A percentile compares a stretch with the other conserved stretches of the same genome.
phyloP scores from a whole-genome alignment of 768 basidiomycete genomes.

The Paxillus rubicundulus region DNA sequence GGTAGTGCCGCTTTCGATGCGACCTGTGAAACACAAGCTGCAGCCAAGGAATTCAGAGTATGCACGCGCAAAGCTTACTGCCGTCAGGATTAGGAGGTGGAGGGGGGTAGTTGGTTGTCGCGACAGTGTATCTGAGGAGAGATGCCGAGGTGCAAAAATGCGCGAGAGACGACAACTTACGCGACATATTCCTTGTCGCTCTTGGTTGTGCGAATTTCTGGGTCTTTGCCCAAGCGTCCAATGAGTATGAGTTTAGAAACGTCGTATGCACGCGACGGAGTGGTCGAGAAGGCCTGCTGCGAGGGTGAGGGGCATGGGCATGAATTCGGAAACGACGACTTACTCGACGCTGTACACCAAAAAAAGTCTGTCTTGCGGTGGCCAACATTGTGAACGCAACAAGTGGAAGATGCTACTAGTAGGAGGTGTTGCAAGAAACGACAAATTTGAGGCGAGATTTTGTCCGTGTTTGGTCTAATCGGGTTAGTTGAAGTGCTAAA shows the following conservation, averaged over 20 bases:
- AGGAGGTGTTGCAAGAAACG: background rate
- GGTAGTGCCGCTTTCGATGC: constrained; percentile 50
- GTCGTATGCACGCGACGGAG: constrained; percentile 52
- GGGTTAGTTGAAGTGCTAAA: constrained; percentile 12
- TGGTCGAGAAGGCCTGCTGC: constrained; percentile 63
- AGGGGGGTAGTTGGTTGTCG: constrained; percentile 61
- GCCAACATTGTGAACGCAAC: constrained; percentile 45
- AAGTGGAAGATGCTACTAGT: background rate
- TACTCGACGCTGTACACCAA: constrained; percentile 49
- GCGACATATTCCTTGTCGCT: constrained; percentile 75
- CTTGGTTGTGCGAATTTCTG: constrained; percentile 66
- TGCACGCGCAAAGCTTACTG: constrained; percentile 40
- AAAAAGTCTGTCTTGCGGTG: constrained; percentile 43
- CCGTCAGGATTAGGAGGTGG: constrained; percentile 60
- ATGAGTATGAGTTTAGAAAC: constrained; percentile 76
- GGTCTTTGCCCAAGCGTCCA: constrained; percentile 69
- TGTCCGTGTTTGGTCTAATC: constrained; percentile 17
- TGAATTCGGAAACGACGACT: constrained; percentile 20
- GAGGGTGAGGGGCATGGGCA: background rate
- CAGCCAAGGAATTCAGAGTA: background rate
- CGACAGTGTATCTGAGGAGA: constrained; percentile 65
- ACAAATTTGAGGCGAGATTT: background rate
- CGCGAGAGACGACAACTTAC: constrained; percentile 41
- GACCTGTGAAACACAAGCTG: constrained; percentile 39
- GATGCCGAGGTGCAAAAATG: background rate